Evolutionary conservation across 768 basidiomycete genomes (phyloP).

Genomic region (Lactarius akahatsu): DNA sequence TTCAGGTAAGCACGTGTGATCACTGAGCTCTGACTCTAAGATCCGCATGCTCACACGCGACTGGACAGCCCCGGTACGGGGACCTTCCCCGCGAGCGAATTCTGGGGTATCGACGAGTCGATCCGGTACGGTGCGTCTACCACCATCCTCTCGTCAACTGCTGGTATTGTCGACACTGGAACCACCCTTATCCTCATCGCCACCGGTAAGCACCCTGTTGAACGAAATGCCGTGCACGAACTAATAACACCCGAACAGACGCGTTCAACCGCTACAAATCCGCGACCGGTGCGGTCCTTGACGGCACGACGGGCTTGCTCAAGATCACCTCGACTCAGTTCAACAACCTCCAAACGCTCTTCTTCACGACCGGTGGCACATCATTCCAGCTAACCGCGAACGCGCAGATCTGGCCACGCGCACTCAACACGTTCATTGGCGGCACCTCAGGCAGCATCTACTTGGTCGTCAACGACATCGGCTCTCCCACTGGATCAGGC

Average conservation of each 20-base stretch:
- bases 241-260: slow-evolving; percentile 26
- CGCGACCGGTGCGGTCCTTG: slow-evolving; percentile 35
- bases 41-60: slow-evolving; percentile 30
- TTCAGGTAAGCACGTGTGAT: background rate
- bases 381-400: slow-evolving; percentile 42
- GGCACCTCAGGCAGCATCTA: slow-evolving; percentile 33
- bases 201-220: slow-evolving; percentile 14
- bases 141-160: slow-evolving; percentile 31
- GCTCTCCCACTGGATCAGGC: slow-evolving; percentile 33
- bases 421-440: slow-evolving; percentile 36
- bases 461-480: slow-evolving; percentile 37
- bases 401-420: slow-evolving; percentile 36
- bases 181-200: slow-evolving; percentile 35
- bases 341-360: slow-evolving; percentile 49
- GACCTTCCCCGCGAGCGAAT: slow-evolving; percentile 29
- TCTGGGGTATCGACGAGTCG: slow-evolving; percentile 36
- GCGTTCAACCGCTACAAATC: slow-evolving; percentile 35
- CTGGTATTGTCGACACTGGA: slow-evolving; percentile 37
- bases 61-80: slow-evolving; percentile 35
- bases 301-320: slow-evolving; percentile 46
- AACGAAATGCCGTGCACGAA: background rate
- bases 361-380: slow-evolving; percentile 55
- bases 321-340: slow-evolving; percentile 53
- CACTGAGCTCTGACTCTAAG: background rate
- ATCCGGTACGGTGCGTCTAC: slow-evolving; percentile 32